A percentile compares a stretch with the other conserved stretches of the same genome.
Evolutionary conservation across 2,329 filamentous ascomycete genomes (phyloP).

Genomic region (Clarireedia paspali): DNA sequence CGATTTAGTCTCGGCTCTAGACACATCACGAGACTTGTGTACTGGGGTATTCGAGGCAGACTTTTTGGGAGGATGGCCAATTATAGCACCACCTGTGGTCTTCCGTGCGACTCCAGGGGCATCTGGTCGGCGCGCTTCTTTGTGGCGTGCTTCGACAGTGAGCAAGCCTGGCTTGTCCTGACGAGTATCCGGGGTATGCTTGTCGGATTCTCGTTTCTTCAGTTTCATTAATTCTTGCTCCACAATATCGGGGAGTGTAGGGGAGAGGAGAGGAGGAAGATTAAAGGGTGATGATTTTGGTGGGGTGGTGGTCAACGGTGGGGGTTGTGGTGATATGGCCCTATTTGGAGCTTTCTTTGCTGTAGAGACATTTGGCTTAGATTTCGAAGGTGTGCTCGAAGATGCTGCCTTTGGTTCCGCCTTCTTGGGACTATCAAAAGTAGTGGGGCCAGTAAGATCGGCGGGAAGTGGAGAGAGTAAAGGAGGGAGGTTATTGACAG

Average conservation of each 20-base stretch:
- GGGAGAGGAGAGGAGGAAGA: slow-evolving; percentile 26
- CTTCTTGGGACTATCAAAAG: slow-evolving; percentile 7
- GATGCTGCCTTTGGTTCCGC: slow-evolving; percentile 5
- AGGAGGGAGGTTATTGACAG: slow-evolving; percentile 7
- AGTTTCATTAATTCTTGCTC: slow-evolving; percentile 23
- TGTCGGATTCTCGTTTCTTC: slow-evolving; percentile 13
- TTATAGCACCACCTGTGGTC: slow-evolving; percentile 20
- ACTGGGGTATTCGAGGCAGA: slow-evolving; percentile 15
- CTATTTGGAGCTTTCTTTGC: slow-evolving; percentile 2
- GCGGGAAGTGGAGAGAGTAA: slow-evolving; percentile 9
- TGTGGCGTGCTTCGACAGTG: slow-evolving; percentile 27
- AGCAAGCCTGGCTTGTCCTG: slow-evolving; percentile 12
- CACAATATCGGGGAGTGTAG: slow-evolving; percentile 25
- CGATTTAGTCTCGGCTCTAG: slow-evolving; percentile 10
- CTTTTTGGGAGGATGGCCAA: slow-evolving; percentile 26
- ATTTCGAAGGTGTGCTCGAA: slow-evolving; percentile 16
- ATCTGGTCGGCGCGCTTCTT: slow-evolving; percentile 26
- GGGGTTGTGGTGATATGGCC: not conserved
- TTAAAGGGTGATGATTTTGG: slow-evolving; percentile 10
- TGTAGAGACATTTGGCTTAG: slow-evolving; percentile 4
- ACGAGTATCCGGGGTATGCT: slow-evolving; percentile 10
- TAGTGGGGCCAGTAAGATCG: slow-evolving; percentile 1
- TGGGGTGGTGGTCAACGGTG: slow-evolving; percentile 12
- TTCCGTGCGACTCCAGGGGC: slow-evolving; percentile 29
- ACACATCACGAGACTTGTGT: slow-evolving; percentile 11